A percentile compares a stretch with the other conserved stretches of the same genome.
Evolutionary conservation across 768 basidiomycete species (phyloP).

Genomic region (Auriscalpium orientale): DNA sequence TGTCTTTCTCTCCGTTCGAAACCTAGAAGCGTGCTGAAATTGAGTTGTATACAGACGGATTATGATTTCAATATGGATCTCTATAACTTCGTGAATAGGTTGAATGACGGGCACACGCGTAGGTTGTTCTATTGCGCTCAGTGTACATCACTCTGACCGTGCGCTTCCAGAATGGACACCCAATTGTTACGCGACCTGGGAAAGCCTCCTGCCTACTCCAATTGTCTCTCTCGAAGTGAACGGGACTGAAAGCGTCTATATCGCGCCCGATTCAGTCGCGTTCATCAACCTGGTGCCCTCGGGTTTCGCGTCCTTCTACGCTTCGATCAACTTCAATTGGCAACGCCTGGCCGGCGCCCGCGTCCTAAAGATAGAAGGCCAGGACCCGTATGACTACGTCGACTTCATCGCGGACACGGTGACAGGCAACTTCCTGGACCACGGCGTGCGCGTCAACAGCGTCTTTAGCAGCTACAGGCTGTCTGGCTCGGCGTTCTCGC

Average conservation of each 20-base stretch:
- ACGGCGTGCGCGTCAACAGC: constrained; percentile 55
- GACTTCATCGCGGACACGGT: constrained; percentile 49
- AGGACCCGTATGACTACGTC: constrained; percentile 46
- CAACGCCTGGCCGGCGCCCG: constrained; percentile 52
- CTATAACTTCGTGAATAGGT: constrained; percentile 43
- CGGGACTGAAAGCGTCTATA: constrained; percentile 23
- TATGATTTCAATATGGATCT: constrained; percentile 58
- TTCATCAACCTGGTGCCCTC: constrained; percentile 3
- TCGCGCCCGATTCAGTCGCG: constrained; percentile 7
- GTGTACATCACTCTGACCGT: background rate
- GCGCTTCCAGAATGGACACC: constrained; percentile 45
- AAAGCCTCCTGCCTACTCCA: constrained; percentile 22
- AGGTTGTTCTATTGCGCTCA: constrained; percentile 11
- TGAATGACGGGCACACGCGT: constrained; percentile 67
- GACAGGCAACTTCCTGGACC: constrained; percentile 57
- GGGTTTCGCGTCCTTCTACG: constrained; percentile 6
- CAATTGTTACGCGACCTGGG: constrained; percentile 44
- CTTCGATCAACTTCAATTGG: constrained; percentile 27
- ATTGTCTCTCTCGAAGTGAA: constrained; percentile 14
- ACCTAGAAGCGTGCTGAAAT: too few relatives aligned
- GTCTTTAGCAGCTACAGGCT: constrained; percentile 49
- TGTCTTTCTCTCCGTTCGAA: background rate
- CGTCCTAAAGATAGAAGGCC: constrained; percentile 45
- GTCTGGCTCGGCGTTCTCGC: constrained; percentile 35
- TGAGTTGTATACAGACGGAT: constrained; percentile 39